A percentile compares a stretch with the other conserved stretches of the same genome.
phyloP scores from a whole-genome alignment of 164 flowering plant species.

The Liriodendron chinense region DNA sequence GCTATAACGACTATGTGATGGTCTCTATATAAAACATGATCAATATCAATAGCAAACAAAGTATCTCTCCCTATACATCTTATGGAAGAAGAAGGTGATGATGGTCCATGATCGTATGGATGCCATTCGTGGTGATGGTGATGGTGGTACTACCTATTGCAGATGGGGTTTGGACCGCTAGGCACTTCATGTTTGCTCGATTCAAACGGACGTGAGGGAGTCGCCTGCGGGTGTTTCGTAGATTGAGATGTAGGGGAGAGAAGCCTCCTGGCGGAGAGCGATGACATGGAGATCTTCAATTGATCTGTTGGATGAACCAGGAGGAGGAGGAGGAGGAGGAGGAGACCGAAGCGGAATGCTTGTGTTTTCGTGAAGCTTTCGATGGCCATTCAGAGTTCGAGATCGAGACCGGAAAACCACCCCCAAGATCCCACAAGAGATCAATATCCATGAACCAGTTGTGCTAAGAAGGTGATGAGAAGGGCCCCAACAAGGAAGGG shows the following conservation, averaged over 20 bases:
- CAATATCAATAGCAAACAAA: not conserved
- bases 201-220: slow-evolving; percentile 31
- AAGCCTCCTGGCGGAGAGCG: slow-evolving; percentile 19
- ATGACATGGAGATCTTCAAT: slow-evolving; percentile 18
- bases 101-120: not conserved
- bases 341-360: slow-evolving; percentile 19
- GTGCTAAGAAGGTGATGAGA: slow-evolving; percentile 23
- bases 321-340: slow-evolving; percentile 37
- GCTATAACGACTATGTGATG: not conserved
- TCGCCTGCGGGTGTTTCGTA: slow-evolving; percentile 7
- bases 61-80: slow-evolving; percentile 1
- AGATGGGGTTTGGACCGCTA: slow-evolving; percentile 87
- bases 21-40: no score
- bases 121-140: not conserved
- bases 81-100: not conserved
- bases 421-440: slow-evolving; percentile 72
- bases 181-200: slow-evolving; percentile 73
- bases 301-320: slow-evolving; percentile 30
- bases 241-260: slow-evolving; percentile 23
- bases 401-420: slow-evolving; percentile 38
- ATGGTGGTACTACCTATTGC: slow-evolving; percentile 26
- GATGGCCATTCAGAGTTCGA: slow-evolving; percentile 62
- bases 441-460: slow-evolving; percentile 85
- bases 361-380: slow-evolving; percentile 26
- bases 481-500: slow-evolving; percentile 34